Conservation (phyloP, 257 asterid species). For the Catharanthus roseus region DNA sequence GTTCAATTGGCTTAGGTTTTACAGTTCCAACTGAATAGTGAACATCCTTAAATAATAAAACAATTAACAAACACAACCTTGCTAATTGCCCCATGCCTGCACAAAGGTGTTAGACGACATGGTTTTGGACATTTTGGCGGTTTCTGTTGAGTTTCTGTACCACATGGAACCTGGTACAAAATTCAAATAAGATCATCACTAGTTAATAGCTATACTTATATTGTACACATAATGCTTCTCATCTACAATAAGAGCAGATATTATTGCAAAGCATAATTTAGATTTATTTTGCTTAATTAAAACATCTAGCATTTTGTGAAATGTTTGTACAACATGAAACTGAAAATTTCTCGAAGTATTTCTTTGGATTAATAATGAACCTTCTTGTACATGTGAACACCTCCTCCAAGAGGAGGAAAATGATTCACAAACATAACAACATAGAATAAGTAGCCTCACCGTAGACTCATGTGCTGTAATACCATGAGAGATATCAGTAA, state of each 20-base stretch:
- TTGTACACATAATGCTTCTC: neutral
- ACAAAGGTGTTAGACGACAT: conserved; percentile 59
- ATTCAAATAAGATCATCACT: conserved; percentile 13
- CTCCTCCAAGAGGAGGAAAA: neutral
- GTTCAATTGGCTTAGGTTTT: too few relatives aligned
- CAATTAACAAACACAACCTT: conserved; percentile 48
- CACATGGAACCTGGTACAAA: conserved; percentile 87
- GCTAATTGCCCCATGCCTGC: conserved; percentile 55
- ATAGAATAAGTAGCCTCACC: neutral
- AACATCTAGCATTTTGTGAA: neutral
- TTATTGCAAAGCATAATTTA: neutral
- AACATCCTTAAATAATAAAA: neutral
- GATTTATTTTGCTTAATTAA: neutral
- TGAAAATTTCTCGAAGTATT: neutral
- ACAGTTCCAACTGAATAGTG: too few relatives aligned
- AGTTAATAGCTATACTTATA: neutral
- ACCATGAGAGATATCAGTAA: neutral
- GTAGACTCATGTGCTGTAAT: neutral
- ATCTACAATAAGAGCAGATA: neutral
- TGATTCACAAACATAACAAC: neutral
- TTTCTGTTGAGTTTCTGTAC: conserved; percentile 74
- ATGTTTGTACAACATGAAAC: neutral
- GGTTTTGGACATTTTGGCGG: conserved; percentile 83
- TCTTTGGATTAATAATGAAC: neutral
- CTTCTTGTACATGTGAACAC: neutral